These are phyloP conservation scores for Fusarium azukiicola DNA, from an alignment of 2,329 filamentous ascomycete genomes.

Conservation along the genomic window DNA sequence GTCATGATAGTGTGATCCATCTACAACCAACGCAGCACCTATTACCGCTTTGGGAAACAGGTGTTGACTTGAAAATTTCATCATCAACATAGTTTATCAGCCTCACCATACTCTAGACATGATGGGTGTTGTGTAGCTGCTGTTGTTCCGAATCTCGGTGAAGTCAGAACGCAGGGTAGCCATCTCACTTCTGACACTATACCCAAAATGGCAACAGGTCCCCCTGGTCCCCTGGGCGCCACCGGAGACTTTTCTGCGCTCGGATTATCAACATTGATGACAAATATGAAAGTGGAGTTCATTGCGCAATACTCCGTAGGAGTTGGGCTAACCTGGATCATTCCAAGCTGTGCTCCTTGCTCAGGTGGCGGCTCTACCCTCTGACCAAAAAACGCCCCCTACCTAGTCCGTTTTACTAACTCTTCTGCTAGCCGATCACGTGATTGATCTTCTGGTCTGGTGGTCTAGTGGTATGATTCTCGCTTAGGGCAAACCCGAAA, in stretches of 20 bases:
- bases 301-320: background rate
- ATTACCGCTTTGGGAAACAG: background rate
- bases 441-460: constrained; percentile 10
- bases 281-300: background rate
- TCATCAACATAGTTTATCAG: background rate
- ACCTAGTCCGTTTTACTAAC: background rate
- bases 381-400: background rate
- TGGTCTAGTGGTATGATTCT: constrained; percentile 22
- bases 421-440: background rate
- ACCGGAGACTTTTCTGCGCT: background rate
- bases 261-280: background rate
- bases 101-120: background rate
- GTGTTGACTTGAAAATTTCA: background rate
- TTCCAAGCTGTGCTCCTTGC: too few species aligned
- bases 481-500: constrained; percentile 32
- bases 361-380: too few species aligned
- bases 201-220: constrained; percentile 6
- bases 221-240: background rate
- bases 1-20: background rate
- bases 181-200: background rate
- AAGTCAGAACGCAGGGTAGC: background rate
- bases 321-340: too few species aligned
- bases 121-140: background rate
- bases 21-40: background rate
- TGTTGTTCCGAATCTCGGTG: too few species aligned